Evolutionary conservation across 2,329 filamentous ascomycete species (phyloP), one percentile per base, ranked within the genome.

Genomic region (Truncatella angustata): DNA sequence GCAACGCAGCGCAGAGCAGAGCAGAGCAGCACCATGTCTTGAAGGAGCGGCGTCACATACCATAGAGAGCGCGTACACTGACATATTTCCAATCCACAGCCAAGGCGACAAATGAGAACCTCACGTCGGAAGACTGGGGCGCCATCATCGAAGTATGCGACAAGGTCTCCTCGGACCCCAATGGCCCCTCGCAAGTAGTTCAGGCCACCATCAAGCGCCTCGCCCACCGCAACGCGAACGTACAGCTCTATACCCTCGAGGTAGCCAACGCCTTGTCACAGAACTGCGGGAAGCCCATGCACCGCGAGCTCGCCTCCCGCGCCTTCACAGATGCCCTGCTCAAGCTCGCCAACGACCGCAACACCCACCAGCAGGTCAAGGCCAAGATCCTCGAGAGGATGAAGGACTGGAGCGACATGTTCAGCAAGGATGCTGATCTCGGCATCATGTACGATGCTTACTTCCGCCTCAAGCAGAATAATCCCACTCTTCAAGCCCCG

Each of bases 391-490:
- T 97, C 54, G 93, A 97, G 77, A 86, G 92, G 60, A 97, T 97
- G 91, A 87, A 89, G 69, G 90, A 93, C 58, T 99, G 94, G 94
- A 86, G 88, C 52, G 90, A 94, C 64, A 96, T 97, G 90, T 97
- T 97, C 69, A 82, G 84, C 63, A 86, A 82, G 55, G 91, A 97
- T 66, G 83, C 91, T 10, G 93, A 97, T 67, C 81, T 99, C 55
- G 94, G 94, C 16, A 96, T 99, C 67, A 99, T 99, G 94, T 88
- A 92, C 69, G 90, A 96, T 66, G 92, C 93, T 54, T 97, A 93
- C 71, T 86, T 86, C 74, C 90, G 88, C 68, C 77, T 97, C 57
- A 95, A 96, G 77, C 76, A 77, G 70, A 73, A 70, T 81, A 93
- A 99, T 73, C 94, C 94, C 3, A 93, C 90, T 59, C 74, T 99